phyloP scores from a whole-genome alignment of 331 rosid genomes.

The Ulmus americana region DNA sequence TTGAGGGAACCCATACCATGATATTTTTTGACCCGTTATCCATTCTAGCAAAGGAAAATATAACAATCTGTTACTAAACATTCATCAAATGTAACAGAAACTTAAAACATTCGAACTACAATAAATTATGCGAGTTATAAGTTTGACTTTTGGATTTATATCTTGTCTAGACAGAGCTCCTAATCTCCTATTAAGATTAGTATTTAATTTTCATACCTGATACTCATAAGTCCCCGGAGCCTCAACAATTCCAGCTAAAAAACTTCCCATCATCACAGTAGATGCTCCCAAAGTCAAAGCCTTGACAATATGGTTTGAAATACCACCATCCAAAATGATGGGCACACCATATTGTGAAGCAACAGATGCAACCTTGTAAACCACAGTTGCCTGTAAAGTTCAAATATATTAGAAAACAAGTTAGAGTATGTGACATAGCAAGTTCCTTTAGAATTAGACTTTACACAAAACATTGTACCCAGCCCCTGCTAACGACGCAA shows the following conservation, averaged over 20 bases:
- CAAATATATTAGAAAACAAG: too few relatives aligned
- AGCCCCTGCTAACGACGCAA: constrained; percentile 94
- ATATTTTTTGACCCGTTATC: constrained; percentile 61
- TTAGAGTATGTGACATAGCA: too few relatives aligned
- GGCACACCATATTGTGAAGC: constrained; percentile 79
- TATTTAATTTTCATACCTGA: constrained; percentile 47
- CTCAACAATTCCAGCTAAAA: constrained; percentile 75
- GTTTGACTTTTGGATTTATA: too few relatives aligned
- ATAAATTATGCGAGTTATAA: too few relatives aligned
- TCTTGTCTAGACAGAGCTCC: too few relatives aligned
- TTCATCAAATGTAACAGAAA: too few relatives aligned
- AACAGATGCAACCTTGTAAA: constrained; percentile 76
- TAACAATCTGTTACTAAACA: constrained; percentile 6
- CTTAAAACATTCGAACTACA: too few relatives aligned
- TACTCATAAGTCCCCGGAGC: constrained; percentile 75
- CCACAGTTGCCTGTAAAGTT: constrained; percentile 99
- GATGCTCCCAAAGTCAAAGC: constrained; percentile 88
- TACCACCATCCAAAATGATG: constrained; percentile 92
- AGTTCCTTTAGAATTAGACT: too few relatives aligned
- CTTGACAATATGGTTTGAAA: constrained; percentile 85
- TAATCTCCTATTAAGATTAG: too few relatives aligned
- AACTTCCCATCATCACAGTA: constrained; percentile 98
- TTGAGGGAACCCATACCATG: constrained; percentile 97
- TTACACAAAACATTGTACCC: too few relatives aligned
- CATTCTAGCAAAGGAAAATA: constrained; percentile 47